A percentile compares a stretch with the other conserved stretches of the same genome.
Conservation (phyloP, 805 yeast genomes). For the Kuraishia ogatae region DNA sequence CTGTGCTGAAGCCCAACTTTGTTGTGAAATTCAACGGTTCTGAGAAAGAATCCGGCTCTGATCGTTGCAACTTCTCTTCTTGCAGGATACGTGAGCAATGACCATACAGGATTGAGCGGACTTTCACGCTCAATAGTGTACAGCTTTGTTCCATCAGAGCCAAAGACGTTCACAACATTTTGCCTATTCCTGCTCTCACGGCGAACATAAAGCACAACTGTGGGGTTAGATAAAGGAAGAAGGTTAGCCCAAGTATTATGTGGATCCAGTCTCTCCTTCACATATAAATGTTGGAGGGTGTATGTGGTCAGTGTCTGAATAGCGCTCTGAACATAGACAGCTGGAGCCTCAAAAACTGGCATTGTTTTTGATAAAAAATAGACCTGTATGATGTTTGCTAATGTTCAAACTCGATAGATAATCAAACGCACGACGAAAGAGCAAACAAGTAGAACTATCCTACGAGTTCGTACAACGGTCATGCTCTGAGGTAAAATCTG, state of each 20-base stretch:
- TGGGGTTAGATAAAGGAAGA: conserved; percentile 28
- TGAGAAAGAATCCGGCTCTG: conserved; percentile 36
- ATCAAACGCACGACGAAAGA: conserved; percentile 2
- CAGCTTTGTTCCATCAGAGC: conserved; percentile 28
- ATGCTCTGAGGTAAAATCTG: neutral
- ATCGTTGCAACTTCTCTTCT: conserved; percentile 42
- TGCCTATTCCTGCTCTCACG: conserved; percentile 38
- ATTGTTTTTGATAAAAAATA: conserved; percentile 9
- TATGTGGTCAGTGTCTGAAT: conserved; percentile 31
- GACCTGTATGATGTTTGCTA: neutral
- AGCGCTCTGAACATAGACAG: conserved; percentile 33
- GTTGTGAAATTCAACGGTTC: conserved; percentile 41
- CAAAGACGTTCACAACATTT: conserved; percentile 40
- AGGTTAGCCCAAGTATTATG: conserved; percentile 31
- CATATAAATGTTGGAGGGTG: conserved; percentile 31
- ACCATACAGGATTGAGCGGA: conserved; percentile 41
- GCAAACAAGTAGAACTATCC: conserved; percentile 2
- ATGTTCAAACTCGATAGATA: neutral
- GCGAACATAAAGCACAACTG: conserved; percentile 37
- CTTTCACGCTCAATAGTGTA: conserved; percentile 46
- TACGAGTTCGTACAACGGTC: neutral
- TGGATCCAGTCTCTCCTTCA: conserved; percentile 28
- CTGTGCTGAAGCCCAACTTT: conserved; percentile 36
- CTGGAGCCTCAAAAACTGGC: conserved; percentile 39
- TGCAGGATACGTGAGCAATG: conserved; percentile 33